Conservation (phyloP, 2,329 filamentous ascomycete genomes). For the Fusarium poae region DNA sequence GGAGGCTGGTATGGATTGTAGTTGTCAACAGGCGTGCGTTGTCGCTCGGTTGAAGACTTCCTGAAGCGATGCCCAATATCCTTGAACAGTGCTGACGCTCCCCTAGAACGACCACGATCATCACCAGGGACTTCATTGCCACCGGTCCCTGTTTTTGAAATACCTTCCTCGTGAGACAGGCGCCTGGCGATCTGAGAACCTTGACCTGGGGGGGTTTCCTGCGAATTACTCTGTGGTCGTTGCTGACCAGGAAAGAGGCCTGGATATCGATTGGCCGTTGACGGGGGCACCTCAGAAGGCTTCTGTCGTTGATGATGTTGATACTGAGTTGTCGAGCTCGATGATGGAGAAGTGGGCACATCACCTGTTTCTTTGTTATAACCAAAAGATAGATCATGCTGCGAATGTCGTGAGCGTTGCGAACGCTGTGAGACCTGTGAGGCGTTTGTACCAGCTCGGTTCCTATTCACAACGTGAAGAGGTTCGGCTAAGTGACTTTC, state of each 20-base stretch:
- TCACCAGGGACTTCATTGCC: conserved; percentile 39
- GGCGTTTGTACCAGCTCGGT: conserved; percentile 51
- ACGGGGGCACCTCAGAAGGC: conserved; percentile 61
- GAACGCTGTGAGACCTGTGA: conserved; percentile 44
- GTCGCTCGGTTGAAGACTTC: conserved; percentile 53
- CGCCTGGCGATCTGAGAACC: conserved; percentile 35
- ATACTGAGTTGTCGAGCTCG: conserved; percentile 25
- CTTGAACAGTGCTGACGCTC: conserved; percentile 64
- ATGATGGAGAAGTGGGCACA: conserved; percentile 30
- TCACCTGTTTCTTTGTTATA: conserved; percentile 63
- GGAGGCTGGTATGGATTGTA: conserved; percentile 28
- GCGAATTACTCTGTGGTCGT: conserved; percentile 36
- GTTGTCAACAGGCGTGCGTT: conserved; percentile 46
- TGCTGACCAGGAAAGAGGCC: conserved; percentile 57
- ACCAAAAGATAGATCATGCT: conserved; percentile 49
- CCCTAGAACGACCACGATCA: conserved; percentile 54
- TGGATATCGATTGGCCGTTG: conserved; percentile 64
- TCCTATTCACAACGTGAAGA: conserved; percentile 54
- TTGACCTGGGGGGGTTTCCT: conserved; percentile 20
- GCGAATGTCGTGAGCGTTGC: conserved; percentile 41
- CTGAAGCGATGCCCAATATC: conserved; percentile 62
- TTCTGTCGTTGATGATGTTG: conserved; percentile 44
- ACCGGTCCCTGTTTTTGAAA: conserved; percentile 51
- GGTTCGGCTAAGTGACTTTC: conserved; percentile 67
- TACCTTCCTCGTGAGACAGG: conserved; percentile 42